phyloP scores from a whole-genome alignment of 805 yeast genomes.

The Wickerhamomyces tratensis region DNA sequence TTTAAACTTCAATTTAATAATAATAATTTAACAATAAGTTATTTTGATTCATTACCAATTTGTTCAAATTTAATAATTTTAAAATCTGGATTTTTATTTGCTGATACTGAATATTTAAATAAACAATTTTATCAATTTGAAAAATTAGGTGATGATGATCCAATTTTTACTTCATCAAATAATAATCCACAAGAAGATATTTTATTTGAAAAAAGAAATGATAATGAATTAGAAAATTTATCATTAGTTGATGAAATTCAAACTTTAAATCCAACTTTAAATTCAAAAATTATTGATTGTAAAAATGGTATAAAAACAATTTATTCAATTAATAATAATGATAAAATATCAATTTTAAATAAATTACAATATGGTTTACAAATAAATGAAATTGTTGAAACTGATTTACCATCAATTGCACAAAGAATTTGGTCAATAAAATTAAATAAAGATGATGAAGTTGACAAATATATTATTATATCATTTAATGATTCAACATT shows the following conservation, averaged over 20 bases:
- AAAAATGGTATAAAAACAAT: conserved; percentile 29
- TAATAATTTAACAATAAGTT: conserved; percentile 34
- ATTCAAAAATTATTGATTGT: conserved; percentile 25
- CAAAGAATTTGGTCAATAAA: conserved; percentile 57
- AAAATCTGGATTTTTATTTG: conserved; percentile 68
- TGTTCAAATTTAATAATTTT: conserved; percentile 49
- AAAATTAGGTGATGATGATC: conserved; percentile 54
- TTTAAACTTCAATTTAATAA: conserved; percentile 42
- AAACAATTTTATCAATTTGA: conserved; percentile 73
- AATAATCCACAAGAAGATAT: conserved; percentile 22
- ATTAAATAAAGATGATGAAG: conserved; percentile 29
- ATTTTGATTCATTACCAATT: conserved; percentile 69
- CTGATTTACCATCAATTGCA: conserved; percentile 66
- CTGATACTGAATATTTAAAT: conserved; percentile 52
- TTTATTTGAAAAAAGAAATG: conserved; percentile 17
- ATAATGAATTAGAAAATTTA: conserved; percentile 39
- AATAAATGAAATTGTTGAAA: conserved; percentile 53
- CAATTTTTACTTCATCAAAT: conserved; percentile 21
- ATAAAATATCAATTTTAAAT: conserved; percentile 33
- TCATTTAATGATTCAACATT: conserved; percentile 59
- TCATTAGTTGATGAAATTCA: conserved; percentile 42
- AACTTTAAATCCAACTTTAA: conserved; percentile 41
- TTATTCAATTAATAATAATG: conserved; percentile 24
- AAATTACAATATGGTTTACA: conserved; percentile 48
- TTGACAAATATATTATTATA: conserved; percentile 57